A percentile compares a stretch with the other conserved stretches of the same genome.
Evolutionary conservation across 2,329 filamentous ascomycete species (phyloP).

Genomic region (Chaetothyriales sp.): DNA sequence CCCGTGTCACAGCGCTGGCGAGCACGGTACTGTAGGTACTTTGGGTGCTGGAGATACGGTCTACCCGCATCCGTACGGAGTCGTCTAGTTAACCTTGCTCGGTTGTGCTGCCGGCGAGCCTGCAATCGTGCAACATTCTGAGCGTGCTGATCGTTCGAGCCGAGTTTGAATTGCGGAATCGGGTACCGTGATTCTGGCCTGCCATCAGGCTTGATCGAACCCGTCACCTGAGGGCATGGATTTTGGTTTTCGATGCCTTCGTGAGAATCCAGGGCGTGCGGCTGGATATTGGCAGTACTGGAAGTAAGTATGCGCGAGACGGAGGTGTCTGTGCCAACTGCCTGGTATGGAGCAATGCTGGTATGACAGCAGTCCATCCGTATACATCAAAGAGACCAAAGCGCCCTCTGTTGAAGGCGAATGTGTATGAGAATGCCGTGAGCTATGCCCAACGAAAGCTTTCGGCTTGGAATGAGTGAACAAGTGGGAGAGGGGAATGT

Average conservation of each 20-base stretch:
- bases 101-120: background rate
- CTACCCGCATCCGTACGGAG: constrained; percentile 2
- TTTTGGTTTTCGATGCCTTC: constrained; percentile 16
- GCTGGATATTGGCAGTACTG: constrained; percentile 32
- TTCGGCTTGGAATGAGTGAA: constrained; percentile 1
- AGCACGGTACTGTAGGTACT: constrained; percentile 32
- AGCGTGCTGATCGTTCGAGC: constrained; percentile 13
- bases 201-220: background rate
- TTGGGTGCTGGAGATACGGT: constrained; percentile 17
- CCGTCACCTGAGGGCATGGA: constrained; percentile 1
- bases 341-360: constrained; percentile 28
- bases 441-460: constrained; percentile 7
- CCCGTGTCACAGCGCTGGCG: constrained; percentile 31
- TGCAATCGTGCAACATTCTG: constrained; percentile 3
- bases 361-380: constrained; percentile 4
- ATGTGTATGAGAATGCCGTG: constrained; percentile 6
- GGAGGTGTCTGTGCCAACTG: constrained; percentile 17
- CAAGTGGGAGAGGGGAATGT: background rate
- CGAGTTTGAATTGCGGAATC: constrained; percentile 10
- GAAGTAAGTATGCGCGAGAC: constrained; percentile 29
- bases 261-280: constrained; percentile 23
- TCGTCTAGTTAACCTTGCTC: background rate
- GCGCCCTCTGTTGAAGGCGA: constrained; percentile 1
- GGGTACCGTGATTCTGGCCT: constrained; percentile 5
- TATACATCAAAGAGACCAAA: background rate